Conservation (phyloP, 495 filamentous ascomycete genomes). For the Hypomontagnella monticulosa region DNA sequence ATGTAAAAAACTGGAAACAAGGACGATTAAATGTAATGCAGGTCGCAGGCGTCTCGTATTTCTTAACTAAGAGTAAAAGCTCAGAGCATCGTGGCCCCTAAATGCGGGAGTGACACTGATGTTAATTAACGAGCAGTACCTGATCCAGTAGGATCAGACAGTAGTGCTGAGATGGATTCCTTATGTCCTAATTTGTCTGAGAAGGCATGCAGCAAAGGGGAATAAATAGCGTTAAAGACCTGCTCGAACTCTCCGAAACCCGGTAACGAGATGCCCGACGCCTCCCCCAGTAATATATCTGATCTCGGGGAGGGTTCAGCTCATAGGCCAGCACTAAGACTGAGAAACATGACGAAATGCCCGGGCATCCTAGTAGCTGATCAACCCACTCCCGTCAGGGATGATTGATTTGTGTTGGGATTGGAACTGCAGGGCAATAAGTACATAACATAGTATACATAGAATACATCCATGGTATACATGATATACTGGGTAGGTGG, state of each 20-base stretch:
- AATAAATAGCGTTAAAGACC: conserved; percentile 40
- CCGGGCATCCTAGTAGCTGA: conserved; percentile 39
- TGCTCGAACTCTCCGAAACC: conserved; percentile 38
- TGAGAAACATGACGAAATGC: conserved; percentile 42
- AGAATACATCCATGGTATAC: no score
- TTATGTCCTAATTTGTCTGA: conserved; percentile 41
- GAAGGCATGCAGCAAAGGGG: conserved; percentile 29
- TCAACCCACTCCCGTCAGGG: conserved; percentile 40
- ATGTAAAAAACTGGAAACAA: conserved; percentile 5
- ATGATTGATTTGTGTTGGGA: conserved; percentile 42
- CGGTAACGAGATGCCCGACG: conserved; percentile 39
- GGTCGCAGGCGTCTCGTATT: conserved; percentile 27
- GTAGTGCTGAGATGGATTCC: conserved; percentile 44
- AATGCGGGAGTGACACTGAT: conserved; percentile 20
- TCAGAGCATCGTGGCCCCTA: conserved; percentile 17
- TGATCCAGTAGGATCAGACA: conserved; percentile 43
- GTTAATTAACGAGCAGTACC: conserved; percentile 34
- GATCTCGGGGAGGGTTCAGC: conserved; percentile 37
- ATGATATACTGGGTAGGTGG: conserved; percentile 42
- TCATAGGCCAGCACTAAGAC: conserved; percentile 27
- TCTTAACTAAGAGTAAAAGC: conserved; percentile 17
- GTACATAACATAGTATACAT: neutral
- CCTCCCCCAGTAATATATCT: conserved; percentile 40
- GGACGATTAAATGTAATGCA: conserved; percentile 37
- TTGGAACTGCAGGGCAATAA: conserved; percentile 39